These are phyloP conservation scores for Ophiocordyceps sinensis DNA, from an alignment of 2,329 filamentous ascomycete species.

Conservation along the genomic window DNA sequence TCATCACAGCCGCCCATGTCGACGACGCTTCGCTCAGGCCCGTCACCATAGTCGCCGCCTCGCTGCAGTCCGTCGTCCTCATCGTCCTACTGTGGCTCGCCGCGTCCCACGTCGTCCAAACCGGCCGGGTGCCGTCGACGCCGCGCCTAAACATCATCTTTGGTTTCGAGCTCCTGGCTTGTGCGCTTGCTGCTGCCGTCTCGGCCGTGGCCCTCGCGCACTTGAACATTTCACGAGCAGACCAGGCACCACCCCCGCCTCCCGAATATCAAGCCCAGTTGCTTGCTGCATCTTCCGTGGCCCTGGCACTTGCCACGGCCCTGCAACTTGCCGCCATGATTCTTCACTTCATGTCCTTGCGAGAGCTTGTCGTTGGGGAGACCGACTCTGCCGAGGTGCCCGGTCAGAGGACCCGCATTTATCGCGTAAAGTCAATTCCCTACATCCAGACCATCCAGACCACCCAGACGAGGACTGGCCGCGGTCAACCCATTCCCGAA, in stretches of 20 bases:
- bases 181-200: constrained; percentile 27
- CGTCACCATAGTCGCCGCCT: constrained; percentile 12
- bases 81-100: constrained; percentile 13
- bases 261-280: constrained; percentile 14
- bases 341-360: constrained; percentile 25
- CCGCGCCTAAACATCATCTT: constrained; percentile 12
- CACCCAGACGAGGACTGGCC: constrained; percentile 25
- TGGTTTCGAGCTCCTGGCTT: constrained; percentile 20
- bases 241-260: constrained; percentile 3
- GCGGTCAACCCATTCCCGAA: constrained; percentile 14
- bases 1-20: constrained; percentile 4
- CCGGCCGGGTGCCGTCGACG: constrained; percentile 10
- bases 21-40: constrained; percentile 1
- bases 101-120: constrained; percentile 16
- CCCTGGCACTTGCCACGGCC: constrained; percentile 29
- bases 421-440: constrained; percentile 35
- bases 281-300: constrained; percentile 28
- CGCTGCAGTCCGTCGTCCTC: constrained; percentile 14
- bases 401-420: constrained; percentile 1
- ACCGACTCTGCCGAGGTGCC: constrained; percentile 16
- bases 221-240: constrained; percentile 12
- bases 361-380: constrained; percentile 10
- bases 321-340: constrained; percentile 35
- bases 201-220: constrained; percentile 29
- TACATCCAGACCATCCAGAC: constrained; percentile 39